Conservation (phyloP, 73 alveolate species). For the Breviolum minutum region DNA sequence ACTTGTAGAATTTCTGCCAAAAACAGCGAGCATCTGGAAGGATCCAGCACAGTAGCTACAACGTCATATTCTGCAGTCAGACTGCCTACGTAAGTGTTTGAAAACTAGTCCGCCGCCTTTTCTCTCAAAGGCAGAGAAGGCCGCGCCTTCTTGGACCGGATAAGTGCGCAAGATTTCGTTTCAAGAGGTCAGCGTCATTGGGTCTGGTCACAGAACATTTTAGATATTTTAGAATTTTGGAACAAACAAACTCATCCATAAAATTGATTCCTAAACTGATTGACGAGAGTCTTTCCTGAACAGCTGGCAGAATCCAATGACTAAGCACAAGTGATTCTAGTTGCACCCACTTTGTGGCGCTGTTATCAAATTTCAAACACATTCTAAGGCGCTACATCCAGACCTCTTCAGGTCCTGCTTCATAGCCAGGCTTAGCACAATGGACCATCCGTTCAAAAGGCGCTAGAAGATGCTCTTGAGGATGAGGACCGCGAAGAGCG, state of each 20-base stretch:
- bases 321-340: slow-evolving; percentile 30
- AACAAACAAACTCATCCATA: too few species aligned
- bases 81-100: neutral
- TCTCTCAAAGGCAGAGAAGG: neutral
- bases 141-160: slow-evolving; percentile 2
- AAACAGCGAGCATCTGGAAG: neutral
- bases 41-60: too few species aligned
- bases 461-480: slow-evolving; percentile 30
- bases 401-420: slow-evolving; percentile 6
- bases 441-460: slow-evolving; percentile 27
- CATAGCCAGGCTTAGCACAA: neutral
- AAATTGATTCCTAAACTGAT: too few species aligned
- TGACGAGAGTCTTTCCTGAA: too few species aligned
- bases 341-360: neutral
- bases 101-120: slow-evolving; percentile 2
- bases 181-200: slow-evolving; percentile 36
- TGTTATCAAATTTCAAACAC: too few species aligned
- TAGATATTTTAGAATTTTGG: neutral
- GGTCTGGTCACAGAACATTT: neutral
- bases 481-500: slow-evolving; percentile 23
- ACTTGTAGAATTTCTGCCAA: neutral
- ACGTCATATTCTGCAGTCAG: neutral
- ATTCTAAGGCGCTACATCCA: neutral
- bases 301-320: neutral
- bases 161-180: neutral